A percentile compares a stretch with the other conserved stretches of the same genome.
Evolutionary conservation across 352 stramenopile genomes (phyloP).

Genomic region (Globisporangium nagaii): DNA sequence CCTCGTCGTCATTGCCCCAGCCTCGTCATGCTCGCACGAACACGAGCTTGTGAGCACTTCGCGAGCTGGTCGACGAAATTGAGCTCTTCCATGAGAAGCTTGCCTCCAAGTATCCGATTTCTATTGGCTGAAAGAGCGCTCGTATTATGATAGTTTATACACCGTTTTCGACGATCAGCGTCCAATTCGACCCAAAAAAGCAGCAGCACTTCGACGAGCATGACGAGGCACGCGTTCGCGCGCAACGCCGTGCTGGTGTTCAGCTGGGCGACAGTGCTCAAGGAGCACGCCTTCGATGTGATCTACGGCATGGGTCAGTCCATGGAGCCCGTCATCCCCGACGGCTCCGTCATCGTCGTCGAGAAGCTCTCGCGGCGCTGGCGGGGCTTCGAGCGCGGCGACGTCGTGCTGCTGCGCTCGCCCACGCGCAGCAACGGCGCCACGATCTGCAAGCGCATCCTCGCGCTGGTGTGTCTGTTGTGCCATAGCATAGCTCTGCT

Average conservation of each 20-base stretch:
- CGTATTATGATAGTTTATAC: too few species aligned
- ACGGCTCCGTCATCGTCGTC: constrained; percentile 80
- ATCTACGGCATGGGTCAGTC: constrained; percentile 83
- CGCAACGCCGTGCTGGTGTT: constrained; percentile 55
- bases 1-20: too few species aligned
- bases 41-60: too few species aligned
- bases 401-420: constrained; percentile 81
- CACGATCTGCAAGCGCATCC: constrained; percentile 85
- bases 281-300: constrained; percentile 67
- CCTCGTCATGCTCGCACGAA: too few species aligned
- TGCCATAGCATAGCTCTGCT: too few species aligned
- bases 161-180: too few species aligned
- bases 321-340: constrained; percentile 77
- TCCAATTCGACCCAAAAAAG: too few species aligned
- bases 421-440: constrained; percentile 65
- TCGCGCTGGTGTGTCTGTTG: constrained; percentile 50
- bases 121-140: too few species aligned
- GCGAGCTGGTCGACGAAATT: too few species aligned
- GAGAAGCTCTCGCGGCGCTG: constrained; percentile 71
- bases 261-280: constrained; percentile 53
- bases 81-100: too few species aligned
- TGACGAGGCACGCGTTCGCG: constrained; percentile 9
- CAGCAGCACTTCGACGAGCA: too few species aligned
- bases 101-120: too few species aligned
- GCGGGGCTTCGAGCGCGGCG: constrained; percentile 56